A percentile compares a stretch with the other conserved stretches of the same genome.
Evolutionary conservation across 495 filamentous ascomycete species (phyloP).

Genomic region (Chaetomidium leptoderma): DNA sequence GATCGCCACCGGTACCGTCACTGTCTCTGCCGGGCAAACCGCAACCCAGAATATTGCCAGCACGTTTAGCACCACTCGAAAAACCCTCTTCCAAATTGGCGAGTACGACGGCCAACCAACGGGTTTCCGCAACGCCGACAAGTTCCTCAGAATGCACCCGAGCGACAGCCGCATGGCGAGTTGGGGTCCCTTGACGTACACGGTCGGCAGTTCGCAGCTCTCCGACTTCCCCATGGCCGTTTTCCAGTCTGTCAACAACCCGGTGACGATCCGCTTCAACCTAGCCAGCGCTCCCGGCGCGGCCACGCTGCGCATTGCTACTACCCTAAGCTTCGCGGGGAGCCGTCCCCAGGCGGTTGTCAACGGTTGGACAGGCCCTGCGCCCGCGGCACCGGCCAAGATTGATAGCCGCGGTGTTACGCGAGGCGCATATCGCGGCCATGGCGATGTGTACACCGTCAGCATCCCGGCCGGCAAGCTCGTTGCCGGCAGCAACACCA

Average conservation of each 20-base stretch:
- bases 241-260: conserved; percentile 58
- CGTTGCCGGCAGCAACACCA: conserved; percentile 56
- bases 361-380: conserved; percentile 47
- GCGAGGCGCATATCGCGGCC: conserved; percentile 58
- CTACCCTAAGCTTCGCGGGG: conserved; percentile 59
- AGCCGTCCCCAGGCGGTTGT: conserved; percentile 47
- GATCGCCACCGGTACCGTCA: conserved; percentile 51
- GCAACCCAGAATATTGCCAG: conserved; percentile 52
- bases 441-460: conserved; percentile 59
- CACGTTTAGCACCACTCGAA: conserved; percentile 35
- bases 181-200: conserved; percentile 58
- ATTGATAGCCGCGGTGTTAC: conserved; percentile 63
- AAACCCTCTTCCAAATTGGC: conserved; percentile 60
- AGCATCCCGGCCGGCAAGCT: conserved; percentile 53
- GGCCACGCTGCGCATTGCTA: conserved; percentile 57
- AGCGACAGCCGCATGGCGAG: conserved; percentile 56
- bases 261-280: conserved; percentile 58
- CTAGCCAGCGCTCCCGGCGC: conserved; percentile 47
- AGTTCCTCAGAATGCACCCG: conserved; percentile 64
- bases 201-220: conserved; percentile 49
- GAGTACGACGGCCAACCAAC: conserved; percentile 60
- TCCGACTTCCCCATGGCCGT: conserved; percentile 61
- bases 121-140: conserved; percentile 62
- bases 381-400: conserved; percentile 55
- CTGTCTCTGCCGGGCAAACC: conserved; percentile 51